These are phyloP conservation scores for Candida schatavii DNA, from an alignment of 805 yeast species.

Conservation along the genomic window DNA sequence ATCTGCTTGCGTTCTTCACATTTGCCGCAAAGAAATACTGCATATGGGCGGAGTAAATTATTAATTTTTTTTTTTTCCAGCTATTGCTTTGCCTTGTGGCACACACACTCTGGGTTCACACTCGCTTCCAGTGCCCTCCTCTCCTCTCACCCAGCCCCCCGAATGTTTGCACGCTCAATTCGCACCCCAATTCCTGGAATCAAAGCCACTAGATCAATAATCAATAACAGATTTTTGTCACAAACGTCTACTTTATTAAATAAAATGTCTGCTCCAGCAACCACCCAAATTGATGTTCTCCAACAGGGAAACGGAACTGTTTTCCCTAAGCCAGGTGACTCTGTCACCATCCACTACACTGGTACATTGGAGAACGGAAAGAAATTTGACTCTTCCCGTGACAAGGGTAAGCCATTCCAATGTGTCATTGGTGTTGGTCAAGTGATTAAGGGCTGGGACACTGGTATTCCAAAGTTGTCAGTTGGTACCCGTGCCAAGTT, in stretches of 20 bases:
- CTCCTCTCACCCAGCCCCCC: not conserved
- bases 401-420: slow-evolving; percentile 94
- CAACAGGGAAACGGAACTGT: slow-evolving; percentile 78
- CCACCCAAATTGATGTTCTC: slow-evolving; percentile 40
- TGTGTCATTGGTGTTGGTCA: slow-evolving; percentile 93
- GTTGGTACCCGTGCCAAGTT: slow-evolving; percentile 91
- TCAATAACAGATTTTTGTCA: slow-evolving; percentile 36
- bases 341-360: slow-evolving; percentile 90
- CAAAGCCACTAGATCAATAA: slow-evolving; percentile 2
- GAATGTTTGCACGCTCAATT: slow-evolving; percentile 1
- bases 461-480: slow-evolving; percentile 87
- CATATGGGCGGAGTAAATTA: no score
- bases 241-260: slow-evolving; percentile 23
- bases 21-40: no score
- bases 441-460: slow-evolving; percentile 97
- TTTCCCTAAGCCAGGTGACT: slow-evolving; percentile 85
- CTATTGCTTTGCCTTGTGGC: not conserved
- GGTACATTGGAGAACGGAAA: slow-evolving; percentile 95
- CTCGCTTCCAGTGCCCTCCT: not conserved
- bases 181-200: slow-evolving; percentile 3
- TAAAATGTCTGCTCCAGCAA: slow-evolving; percentile 38
- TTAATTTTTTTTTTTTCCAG: not conserved
- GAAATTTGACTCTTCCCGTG: slow-evolving; percentile 92
- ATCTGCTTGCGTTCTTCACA: no score
- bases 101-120: not conserved